Conservation (phyloP, 139 green algal species). For the Penium margaritaceum region DNA sequence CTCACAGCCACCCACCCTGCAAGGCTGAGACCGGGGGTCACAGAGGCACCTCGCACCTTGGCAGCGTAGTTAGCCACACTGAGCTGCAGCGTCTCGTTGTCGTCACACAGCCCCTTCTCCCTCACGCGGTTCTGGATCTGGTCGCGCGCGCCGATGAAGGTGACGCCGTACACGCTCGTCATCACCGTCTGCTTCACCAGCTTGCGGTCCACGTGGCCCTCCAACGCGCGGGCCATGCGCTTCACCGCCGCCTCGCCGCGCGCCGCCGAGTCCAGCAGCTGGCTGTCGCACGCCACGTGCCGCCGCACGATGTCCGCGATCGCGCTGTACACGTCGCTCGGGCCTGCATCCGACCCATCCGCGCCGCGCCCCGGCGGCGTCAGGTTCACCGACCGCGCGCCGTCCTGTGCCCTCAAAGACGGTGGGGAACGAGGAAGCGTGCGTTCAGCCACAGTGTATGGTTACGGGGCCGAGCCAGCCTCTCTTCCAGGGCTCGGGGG, state of each 20-base stretch:
- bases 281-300: neutral
- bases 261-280: too few relatives aligned
- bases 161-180: constrained; percentile 97
- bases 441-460: too few relatives aligned
- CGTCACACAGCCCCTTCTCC: constrained; percentile 56
- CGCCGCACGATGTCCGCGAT: constrained; percentile 46
- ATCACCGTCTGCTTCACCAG: constrained; percentile 99
- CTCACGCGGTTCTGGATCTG: constrained; percentile 75
- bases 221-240: constrained; percentile 24
- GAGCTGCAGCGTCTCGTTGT: constrained; percentile 51
- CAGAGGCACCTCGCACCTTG: neutral
- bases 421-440: too few relatives aligned
- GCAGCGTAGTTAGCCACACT: constrained; percentile 66
- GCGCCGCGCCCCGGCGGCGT: constrained; percentile 52
- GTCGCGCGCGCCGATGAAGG: constrained; percentile 73
- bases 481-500: too few relatives aligned
- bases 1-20: neutral
- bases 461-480: too few relatives aligned
- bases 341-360: constrained; percentile 51
- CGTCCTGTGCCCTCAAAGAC: too few relatives aligned
- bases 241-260: too few relatives aligned
- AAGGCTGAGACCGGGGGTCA: neutral
- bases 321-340: constrained; percentile 75
- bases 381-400: constrained; percentile 72
- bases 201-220: constrained; percentile 79